Conservation (phyloP, 805 yeast genomes). For the Lipomyces yamadae region DNA sequence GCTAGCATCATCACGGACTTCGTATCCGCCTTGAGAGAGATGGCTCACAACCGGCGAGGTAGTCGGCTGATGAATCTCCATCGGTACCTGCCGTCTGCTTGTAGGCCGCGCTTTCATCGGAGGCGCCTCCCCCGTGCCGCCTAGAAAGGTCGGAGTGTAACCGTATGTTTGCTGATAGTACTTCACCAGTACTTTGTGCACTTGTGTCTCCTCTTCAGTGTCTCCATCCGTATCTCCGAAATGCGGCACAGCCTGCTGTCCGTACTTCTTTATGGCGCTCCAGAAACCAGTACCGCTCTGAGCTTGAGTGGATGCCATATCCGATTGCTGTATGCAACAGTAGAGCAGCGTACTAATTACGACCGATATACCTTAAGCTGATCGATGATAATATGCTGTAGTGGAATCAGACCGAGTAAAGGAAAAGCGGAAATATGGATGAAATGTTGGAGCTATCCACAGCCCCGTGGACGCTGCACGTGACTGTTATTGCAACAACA, state of each 20-base stretch:
- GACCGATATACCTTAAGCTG: background rate
- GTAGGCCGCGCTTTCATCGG: background rate
- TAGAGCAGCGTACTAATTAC: background rate
- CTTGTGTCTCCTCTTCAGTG: slow-evolving; percentile 33
- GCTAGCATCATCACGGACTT: background rate
- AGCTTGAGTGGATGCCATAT: background rate
- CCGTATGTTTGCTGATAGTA: slow-evolving; percentile 28
- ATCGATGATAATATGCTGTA: background rate
- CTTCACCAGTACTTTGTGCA: slow-evolving; percentile 30
- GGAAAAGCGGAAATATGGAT: too few relatives aligned
- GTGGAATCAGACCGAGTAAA: too few relatives aligned
- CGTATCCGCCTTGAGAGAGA: background rate
- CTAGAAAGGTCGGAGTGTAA: slow-evolving; percentile 28
- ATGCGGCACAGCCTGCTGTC: slow-evolving; percentile 20
- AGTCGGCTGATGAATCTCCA: background rate
- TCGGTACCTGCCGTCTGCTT: background rate
- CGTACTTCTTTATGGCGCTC: slow-evolving; percentile 28
- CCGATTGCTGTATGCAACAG: background rate
- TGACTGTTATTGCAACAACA: too few relatives aligned
- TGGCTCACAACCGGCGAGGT: background rate
- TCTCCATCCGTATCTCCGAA: slow-evolving; percentile 31
- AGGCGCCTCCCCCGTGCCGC: slow-evolving; percentile 18
- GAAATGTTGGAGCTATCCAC: too few relatives aligned
- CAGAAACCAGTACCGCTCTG: slow-evolving; percentile 20
- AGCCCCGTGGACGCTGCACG: too few relatives aligned